A percentile compares a stretch with the other conserved stretches of the same genome.
phyloP scores from a whole-genome alignment of 148 eudicot species.

The Diospyros lotus region DNA sequence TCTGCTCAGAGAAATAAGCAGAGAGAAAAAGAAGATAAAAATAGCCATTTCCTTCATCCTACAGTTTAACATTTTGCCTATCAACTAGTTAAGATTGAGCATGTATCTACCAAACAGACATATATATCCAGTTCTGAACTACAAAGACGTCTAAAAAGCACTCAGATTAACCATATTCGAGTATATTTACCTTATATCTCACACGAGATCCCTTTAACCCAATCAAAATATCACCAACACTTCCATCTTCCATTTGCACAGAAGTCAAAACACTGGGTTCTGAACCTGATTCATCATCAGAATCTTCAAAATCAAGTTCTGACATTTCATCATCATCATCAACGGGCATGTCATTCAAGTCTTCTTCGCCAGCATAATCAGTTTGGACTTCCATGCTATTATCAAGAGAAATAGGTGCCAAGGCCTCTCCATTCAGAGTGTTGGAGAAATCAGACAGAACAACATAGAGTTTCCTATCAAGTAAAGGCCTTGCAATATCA shows the following conservation, averaged over 20 bases:
- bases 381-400: slow-evolving; percentile 36
- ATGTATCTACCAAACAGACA: neutral
- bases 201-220: slow-evolving; percentile 48
- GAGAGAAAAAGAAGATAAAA: neutral
- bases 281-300: slow-evolving; percentile 54
- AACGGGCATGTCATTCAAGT: slow-evolving; percentile 46
- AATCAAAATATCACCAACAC: slow-evolving; percentile 47
- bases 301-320: slow-evolving; percentile 48
- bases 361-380: slow-evolving; percentile 40
- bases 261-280: slow-evolving; percentile 32
- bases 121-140: neutral
- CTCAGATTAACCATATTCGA: neutral
- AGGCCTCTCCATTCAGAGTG: slow-evolving; percentile 31
- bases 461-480: slow-evolving; percentile 60
- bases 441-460: slow-evolving; percentile 58
- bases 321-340: slow-evolving; percentile 55
- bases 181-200: slow-evolving; percentile 52
- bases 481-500: slow-evolving; percentile 57
- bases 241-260: slow-evolving; percentile 28
- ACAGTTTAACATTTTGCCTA: neutral
- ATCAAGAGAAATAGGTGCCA: slow-evolving; percentile 20
- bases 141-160: neutral
- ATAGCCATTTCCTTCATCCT: neutral
- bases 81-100: neutral
- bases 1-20: neutral